Conservation (phyloP, 2,329 filamentous ascomycete genomes). For the Exophiala sp. region DNA sequence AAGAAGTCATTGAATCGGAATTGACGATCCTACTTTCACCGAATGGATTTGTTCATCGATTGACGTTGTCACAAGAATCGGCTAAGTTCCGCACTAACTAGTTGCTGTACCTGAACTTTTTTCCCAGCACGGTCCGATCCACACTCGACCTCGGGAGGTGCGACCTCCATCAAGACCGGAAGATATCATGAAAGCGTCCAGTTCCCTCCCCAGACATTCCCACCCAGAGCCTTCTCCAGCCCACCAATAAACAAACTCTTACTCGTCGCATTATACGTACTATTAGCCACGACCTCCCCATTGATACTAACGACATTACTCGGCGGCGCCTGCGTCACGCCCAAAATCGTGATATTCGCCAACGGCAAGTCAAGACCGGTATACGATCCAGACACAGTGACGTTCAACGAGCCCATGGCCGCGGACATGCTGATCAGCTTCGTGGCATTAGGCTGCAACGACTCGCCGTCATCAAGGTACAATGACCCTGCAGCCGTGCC, state of each 20-base stretch:
- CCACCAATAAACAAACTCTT: slow-evolving; percentile 51
- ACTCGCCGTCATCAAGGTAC: slow-evolving; percentile 75
- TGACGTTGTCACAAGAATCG: too few relatives aligned
- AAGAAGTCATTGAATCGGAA: too few relatives aligned
- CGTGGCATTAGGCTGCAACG: slow-evolving; percentile 54
- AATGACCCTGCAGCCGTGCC: slow-evolving; percentile 59
- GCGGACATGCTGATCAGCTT: slow-evolving; percentile 47
- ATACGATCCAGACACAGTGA: slow-evolving; percentile 51
- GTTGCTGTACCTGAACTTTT: too few relatives aligned
- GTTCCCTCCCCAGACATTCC: slow-evolving; percentile 56
- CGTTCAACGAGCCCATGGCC: slow-evolving; percentile 44
- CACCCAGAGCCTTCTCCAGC: slow-evolving; percentile 47
- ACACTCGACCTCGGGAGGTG: too few relatives aligned
- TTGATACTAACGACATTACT: slow-evolving; percentile 51
- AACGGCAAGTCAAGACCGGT: slow-evolving; percentile 54
- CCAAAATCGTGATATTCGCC: slow-evolving; percentile 62
- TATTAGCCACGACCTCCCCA: slow-evolving; percentile 40
- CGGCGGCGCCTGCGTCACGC: slow-evolving; percentile 44
- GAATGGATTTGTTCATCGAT: too few relatives aligned
- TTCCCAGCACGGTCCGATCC: too few relatives aligned
- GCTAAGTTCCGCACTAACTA: too few relatives aligned
- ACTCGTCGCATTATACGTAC: slow-evolving; percentile 46
- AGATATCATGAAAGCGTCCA: slow-evolving; percentile 55
- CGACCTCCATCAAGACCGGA: too few relatives aligned
- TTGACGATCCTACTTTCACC: too few relatives aligned